These are phyloP conservation scores for Cyamopsis tetragonoloba DNA, from an alignment of 306 rosid species.

Conservation along the genomic window DNA sequence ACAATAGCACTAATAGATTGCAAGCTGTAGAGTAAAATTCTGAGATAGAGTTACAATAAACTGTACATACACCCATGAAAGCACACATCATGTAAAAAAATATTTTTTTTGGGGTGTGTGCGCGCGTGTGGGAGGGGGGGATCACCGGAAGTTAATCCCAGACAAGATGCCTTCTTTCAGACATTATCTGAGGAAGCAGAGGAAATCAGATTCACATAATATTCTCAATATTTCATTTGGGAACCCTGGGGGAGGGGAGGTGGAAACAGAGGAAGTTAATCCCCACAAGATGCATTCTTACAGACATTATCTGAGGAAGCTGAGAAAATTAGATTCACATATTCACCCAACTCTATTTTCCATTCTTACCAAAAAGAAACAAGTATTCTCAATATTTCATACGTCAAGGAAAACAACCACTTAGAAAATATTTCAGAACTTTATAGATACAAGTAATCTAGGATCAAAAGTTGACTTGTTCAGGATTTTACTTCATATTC, in stretches of 20 bases:
- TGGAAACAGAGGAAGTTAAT: background rate
- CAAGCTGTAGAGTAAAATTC: background rate
- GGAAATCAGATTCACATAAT: constrained; percentile 1
- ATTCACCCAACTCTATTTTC: background rate
- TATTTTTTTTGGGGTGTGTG: too few relatives aligned
- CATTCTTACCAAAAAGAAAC: background rate
- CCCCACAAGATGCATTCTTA: background rate
- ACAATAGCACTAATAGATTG: background rate
- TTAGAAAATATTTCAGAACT: background rate
- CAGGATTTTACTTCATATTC: too few relatives aligned
- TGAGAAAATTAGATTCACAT: constrained; percentile 2
- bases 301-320: background rate
- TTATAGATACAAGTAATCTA: background rate
- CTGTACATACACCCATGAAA: background rate
- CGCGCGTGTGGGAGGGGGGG: too few relatives aligned
- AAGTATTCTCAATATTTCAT: background rate
- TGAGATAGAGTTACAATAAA: background rate
- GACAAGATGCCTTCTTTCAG: background rate
- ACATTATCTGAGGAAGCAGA: background rate
- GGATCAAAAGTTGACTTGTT: too few relatives aligned
- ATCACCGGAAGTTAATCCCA: background rate
- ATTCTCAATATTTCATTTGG: too few relatives aligned
- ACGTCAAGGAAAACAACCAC: background rate
- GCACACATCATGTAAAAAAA: background rate
- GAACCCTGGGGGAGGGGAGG: too few relatives aligned